Percentiles rank a stretch among this genome's conserved stretches.
Conservation (phyloP, 129 eudicot genomes). For the Rutidosis leptorrhynchoides region DNA sequence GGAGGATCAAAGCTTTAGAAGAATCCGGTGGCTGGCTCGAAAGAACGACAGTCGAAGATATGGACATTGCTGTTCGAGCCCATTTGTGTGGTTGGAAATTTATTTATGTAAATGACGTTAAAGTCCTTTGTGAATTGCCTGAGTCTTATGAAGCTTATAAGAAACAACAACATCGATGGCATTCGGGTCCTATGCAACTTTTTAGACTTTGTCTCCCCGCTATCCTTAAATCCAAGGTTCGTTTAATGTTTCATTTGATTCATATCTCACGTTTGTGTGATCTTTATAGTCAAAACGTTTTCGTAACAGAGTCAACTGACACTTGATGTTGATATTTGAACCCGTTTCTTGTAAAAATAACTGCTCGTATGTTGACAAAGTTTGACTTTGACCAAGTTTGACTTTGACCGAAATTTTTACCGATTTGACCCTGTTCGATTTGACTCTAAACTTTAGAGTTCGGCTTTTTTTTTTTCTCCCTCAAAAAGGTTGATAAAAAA, state of each 20-base stretch:
- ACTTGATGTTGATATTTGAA: not conserved
- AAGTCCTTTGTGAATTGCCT: conserved; percentile 62
- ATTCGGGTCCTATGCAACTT: conserved; percentile 88
- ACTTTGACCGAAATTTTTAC: too few species aligned
- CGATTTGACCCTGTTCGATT: too few species aligned
- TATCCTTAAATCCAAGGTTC: conserved; percentile 58
- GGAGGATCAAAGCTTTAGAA: conserved; percentile 91
- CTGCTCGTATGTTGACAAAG: too few species aligned
- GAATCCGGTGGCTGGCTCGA: conserved; percentile 98
- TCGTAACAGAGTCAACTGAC: not conserved
- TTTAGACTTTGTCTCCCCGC: conserved; percentile 66
- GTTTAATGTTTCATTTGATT: not conserved
- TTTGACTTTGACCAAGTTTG: too few species aligned
- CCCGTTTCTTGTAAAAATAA: not conserved
- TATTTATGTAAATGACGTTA: conserved; percentile 60
- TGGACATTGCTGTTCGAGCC: conserved; percentile 70
- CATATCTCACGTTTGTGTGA: not conserved
- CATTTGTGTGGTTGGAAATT: conserved; percentile 72
- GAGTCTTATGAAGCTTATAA: conserved; percentile 80
- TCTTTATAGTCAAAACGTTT: not conserved
- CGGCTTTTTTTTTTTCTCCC: not conserved
- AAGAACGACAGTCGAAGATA: conserved; percentile 79
- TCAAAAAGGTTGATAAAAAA: not conserved
- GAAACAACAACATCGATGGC: conserved; percentile 81
- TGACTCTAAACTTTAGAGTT: too few species aligned